Evolutionary conservation across 208 protist genomes (phyloP), one percentile per base, ranked within the genome.

Genomic region (Acanthamoeba divionensis): DNA sequence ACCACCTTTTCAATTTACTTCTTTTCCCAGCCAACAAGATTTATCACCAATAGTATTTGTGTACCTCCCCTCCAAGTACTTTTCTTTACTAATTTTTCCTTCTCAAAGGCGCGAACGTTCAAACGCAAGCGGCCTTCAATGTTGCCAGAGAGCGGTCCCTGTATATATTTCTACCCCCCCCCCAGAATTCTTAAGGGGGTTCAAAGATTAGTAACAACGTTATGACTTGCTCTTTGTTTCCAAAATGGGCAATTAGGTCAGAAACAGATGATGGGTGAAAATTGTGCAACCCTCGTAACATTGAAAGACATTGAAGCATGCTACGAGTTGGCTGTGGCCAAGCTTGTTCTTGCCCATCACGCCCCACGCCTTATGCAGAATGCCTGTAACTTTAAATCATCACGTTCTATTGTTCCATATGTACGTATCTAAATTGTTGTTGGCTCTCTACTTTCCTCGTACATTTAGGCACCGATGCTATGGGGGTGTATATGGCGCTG

Each of bases 271-370:
- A 41, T 41, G 36, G 36, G 36, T 41, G 36, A 41, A 41, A 41
- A 41, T 41, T 41, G 36, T 41, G 36, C 36, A 5, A 41, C 36
- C 52, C n/a, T 85, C 52, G 47, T 33, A 48, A 85, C 75, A 31
- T 50, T 85, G 12, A 44, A 85, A 50, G 75, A 85, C 52, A 85
- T 85, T 33, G 75, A 85, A 33, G 44, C 13, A 55, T 5, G 21
- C 21, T 85, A 85, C 52, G 52, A 85, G 24, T 55, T 85, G 13
- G 63, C 75, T 24, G 47, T 85, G 52, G 75, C 75, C 75, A 66
- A 85, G 21, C 13, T 85, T 6, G 63, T 55, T 55, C 75, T 85
- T 21, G 26, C 48, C 52, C 41, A 57, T 44, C 18, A 48, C 75
- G n/a, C 75, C 12, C 55, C 55, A 63, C 24, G n/a, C 52, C 75